These are phyloP conservation scores for Lolium rigidum DNA, from an alignment of 176 grass and related monocot species.

Conservation along the genomic window DNA sequence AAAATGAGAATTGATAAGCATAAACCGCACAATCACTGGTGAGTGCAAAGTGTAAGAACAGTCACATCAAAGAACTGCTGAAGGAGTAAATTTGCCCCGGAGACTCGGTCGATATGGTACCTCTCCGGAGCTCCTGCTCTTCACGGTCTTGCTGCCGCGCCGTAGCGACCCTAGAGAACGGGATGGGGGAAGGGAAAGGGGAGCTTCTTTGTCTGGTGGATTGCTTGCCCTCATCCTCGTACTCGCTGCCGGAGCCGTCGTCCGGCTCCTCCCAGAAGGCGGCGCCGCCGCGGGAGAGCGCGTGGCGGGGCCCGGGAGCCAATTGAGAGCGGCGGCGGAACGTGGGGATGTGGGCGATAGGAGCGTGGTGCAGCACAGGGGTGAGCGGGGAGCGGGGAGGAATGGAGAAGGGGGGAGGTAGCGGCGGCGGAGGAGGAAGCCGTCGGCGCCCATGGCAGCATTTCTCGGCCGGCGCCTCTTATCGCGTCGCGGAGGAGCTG, in stretches of 20 bases:
- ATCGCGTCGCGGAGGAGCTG: not conserved
- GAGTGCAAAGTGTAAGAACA: not conserved
- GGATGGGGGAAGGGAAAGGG: not conserved
- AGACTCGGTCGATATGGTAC: not conserved
- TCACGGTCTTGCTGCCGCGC: slow-evolving; percentile 43
- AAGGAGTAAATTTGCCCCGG: not conserved
- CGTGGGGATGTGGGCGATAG: not conserved
- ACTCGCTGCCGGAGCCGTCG: slow-evolving; percentile 60
- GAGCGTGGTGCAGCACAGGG: not conserved
- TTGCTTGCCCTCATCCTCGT: slow-evolving; percentile 49
- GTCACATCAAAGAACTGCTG: no score
- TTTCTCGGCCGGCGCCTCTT: slow-evolving; percentile 22
- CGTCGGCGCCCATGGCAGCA: slow-evolving; percentile 34
- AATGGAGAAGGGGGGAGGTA: slow-evolving; percentile 7
- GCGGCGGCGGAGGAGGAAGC: not conserved
- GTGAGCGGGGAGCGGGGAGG: not conserved
- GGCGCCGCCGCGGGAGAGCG: slow-evolving; percentile 20
- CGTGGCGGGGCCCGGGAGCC: not conserved
- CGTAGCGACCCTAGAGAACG: slow-evolving; percentile 15
- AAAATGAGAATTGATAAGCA: not conserved
- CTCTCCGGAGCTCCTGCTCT: slow-evolving; percentile 49
- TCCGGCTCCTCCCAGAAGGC: slow-evolving; percentile 77
- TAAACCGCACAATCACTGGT: not conserved
- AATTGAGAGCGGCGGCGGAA: slow-evolving; percentile 5
- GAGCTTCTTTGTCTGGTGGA: not conserved